Base-by-base conservation (phyloP, 2,329 filamentous ascomycete genomes). In the Botrytis pseudocinerea region DNA sequence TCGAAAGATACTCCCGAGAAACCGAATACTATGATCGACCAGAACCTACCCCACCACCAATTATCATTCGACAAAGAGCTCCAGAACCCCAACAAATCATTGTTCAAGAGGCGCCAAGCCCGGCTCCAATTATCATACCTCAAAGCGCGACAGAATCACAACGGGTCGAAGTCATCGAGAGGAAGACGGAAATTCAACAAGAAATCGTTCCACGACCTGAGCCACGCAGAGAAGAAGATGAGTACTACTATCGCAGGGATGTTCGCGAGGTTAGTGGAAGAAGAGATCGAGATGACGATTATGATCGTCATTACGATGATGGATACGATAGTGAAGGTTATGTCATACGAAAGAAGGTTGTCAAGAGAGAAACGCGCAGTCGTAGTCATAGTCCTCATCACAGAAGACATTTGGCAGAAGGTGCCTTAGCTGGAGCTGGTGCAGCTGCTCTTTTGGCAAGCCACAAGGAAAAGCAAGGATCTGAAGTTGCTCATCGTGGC, bases 391-490 rank as follows among this genome's bases (percentile, higher is more conserved):
- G 84, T 59, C 82, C 85, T 68, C 85, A 88, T 75, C 87, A 87
- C 76, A 89, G 85, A 79, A 86, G 87, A 60, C 87, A 90, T 76
- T 80, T 91, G 8, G 89, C 89, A 35, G 89, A 90, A 78, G 89
- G 89, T n/a, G 89, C 89, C 16, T 83, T 91, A 25, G 89, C 89
- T 42, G 89, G 89, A 25, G 89, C 89, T 28, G 89, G 89, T 66
- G 81, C 89, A 12, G 86, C 87, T 18, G 89, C 89, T n/a, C 81
- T 91, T 4, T 81, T 90, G 9, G 84, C 86, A 25, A 87, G 87
- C 65, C 87, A 88, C 32, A 85, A 87, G 65, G 84, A 85, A 69
- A 84, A 83, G 71, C 70, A 76, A 64, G 77, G 79, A 74, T 75
- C 78, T 63, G 76, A 76, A 73, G 73, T 75, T 62, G 75, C 76